Percentiles rank a stretch among this genome's conserved stretches.
Conservation (phyloP, 495 filamentous ascomycete species). For the Lepraria neglecta region DNA sequence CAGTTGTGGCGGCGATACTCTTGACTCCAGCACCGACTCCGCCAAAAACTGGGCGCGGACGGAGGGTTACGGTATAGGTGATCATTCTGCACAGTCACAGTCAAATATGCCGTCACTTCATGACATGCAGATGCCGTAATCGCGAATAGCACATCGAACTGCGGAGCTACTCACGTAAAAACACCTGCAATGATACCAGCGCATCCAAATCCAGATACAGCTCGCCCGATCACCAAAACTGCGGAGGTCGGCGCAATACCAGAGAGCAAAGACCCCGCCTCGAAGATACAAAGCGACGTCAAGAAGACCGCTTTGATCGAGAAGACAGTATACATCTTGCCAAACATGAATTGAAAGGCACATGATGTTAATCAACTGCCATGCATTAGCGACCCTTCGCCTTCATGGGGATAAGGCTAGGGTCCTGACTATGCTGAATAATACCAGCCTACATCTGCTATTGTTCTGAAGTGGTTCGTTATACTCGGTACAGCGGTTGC, state of each 20-base stretch:
- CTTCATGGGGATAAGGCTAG: too few species aligned
- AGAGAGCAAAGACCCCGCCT: neutral
- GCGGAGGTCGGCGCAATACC: neutral
- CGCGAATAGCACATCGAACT: too few species aligned
- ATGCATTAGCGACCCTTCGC: neutral
- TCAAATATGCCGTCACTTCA: too few species aligned
- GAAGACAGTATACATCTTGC: neutral
- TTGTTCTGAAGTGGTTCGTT: neutral
- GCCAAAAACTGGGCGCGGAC: too few species aligned
- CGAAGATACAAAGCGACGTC: neutral
- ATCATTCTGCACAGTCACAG: too few species aligned
- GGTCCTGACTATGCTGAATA: too few species aligned
- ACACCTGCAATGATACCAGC: neutral
- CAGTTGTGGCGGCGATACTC: neutral
- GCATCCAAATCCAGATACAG: neutral
- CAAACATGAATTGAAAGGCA: neutral
- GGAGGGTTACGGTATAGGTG: too few species aligned
- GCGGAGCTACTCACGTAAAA: too few species aligned
- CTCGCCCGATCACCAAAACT: neutral
- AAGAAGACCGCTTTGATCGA: neutral
- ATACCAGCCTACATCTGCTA: neutral
- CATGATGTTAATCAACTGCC: neutral
- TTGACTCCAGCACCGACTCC: too few species aligned
- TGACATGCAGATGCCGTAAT: too few species aligned
- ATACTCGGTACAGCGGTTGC: neutral